Conservation (phyloP, 202 grass and related monocot species). For the Schoenoplectus triqueter region DNA sequence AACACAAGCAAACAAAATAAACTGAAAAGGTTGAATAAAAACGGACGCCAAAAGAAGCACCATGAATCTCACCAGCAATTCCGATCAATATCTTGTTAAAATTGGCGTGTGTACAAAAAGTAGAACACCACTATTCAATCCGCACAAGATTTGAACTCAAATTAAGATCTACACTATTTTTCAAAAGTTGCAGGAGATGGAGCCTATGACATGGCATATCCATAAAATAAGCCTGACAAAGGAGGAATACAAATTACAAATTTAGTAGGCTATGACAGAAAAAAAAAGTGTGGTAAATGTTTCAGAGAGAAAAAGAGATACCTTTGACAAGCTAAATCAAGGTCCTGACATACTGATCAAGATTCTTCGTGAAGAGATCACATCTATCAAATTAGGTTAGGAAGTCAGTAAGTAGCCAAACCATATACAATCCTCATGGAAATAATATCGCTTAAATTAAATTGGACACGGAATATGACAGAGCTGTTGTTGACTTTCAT, state of each 20-base stretch:
- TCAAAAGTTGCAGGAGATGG: background rate
- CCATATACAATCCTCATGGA: background rate
- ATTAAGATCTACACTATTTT: background rate
- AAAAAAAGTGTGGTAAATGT: background rate
- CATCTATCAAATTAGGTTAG: constrained; percentile 50
- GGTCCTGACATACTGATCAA: constrained; percentile 86
- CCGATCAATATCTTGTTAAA: background rate
- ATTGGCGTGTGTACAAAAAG: background rate
- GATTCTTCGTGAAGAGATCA: constrained; percentile 90
- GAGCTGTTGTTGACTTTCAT: background rate
- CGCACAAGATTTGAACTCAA: background rate
- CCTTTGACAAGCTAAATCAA: constrained; percentile 60
- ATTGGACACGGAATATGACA: background rate
- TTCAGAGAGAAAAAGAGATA: constrained; percentile 31
- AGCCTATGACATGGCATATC: background rate
- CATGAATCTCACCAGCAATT: constrained; percentile 24
- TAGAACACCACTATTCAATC: background rate
- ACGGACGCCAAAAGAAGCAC: background rate
- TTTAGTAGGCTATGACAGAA: background rate
- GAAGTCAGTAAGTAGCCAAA: constrained; percentile 27
- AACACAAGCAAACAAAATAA: constrained; percentile 14
- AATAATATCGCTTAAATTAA: background rate
- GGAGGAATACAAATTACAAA: background rate
- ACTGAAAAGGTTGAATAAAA: no score
- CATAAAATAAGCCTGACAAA: constrained; percentile 19